Conservation (phyloP, 208 protist species). For the Acanthamoeba rhysodes region DNA sequence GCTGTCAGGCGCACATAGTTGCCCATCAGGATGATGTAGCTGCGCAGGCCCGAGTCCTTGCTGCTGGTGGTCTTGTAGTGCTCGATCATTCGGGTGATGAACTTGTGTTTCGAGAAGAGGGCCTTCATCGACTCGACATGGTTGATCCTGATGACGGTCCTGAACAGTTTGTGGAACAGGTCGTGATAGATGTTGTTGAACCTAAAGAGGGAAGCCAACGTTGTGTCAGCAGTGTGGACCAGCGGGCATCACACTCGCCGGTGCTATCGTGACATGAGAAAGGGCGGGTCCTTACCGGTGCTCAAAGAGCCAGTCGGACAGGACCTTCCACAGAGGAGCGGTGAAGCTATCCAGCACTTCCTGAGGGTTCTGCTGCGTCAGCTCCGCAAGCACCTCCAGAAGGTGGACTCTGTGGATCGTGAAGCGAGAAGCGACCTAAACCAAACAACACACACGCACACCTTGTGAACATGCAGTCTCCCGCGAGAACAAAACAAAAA, state of each 20-base stretch:
- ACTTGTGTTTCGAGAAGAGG: slow-evolving; percentile 37
- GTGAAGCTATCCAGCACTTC: slow-evolving; percentile 53
- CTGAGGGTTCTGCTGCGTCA: slow-evolving; percentile 31
- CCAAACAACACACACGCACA: not conserved
- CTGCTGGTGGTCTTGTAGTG: slow-evolving; percentile 43
- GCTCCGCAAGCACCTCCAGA: slow-evolving; percentile 46
- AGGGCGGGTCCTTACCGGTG: slow-evolving; percentile 30
- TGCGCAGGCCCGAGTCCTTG: slow-evolving; percentile 45
- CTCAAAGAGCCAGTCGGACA: slow-evolving; percentile 62
- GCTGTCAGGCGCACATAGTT: slow-evolving; percentile 50
- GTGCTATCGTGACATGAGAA: not conserved
- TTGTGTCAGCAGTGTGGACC: no score
- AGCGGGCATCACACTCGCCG: not conserved
- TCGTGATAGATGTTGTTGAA: slow-evolving; percentile 70
- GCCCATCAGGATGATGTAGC: slow-evolving; percentile 63
- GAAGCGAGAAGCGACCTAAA: slow-evolving; percentile 20
- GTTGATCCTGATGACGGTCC: slow-evolving; percentile 49
- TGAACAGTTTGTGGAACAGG: slow-evolving; percentile 64
- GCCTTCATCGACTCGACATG: slow-evolving; percentile 26
- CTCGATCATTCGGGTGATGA: slow-evolving; percentile 50
- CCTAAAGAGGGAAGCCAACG: not conserved
- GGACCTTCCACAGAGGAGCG: slow-evolving; percentile 20
- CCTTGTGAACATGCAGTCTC: not conserved
- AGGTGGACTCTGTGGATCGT: not conserved
- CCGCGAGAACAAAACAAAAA: not conserved